Base-by-base conservation (phyloP, 495 filamentous ascomycete species). In the Tuber brumale region DNA sequence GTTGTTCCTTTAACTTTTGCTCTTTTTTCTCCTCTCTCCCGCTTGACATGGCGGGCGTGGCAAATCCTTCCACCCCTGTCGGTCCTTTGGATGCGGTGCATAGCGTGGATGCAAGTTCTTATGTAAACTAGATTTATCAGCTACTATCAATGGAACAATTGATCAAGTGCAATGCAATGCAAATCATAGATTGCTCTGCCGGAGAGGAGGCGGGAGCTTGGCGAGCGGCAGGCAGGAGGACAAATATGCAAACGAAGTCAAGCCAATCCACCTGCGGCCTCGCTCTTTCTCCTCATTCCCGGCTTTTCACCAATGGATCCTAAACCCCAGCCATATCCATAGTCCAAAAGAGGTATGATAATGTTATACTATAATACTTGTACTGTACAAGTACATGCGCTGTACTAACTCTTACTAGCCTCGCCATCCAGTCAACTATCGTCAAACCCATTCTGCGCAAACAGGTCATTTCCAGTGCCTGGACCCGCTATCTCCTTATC, bases 401-500 rank as follows among this genome's bases (percentile, higher is more conserved):
- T 2, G 12, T 46, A 61, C 93, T 93, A 97, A 37, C 93, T 94
- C 81, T 90, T 86, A 80, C 90, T 91, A 14, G 92, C 93, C 19
- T 94, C 94, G 0, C 93, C 93, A 84, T 97, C 94, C 76, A 97
- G 84, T 89, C 88, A 92, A 18, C 81, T 84, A 37, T 85, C 84
- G 81, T 93, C 85, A 77, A 96, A 96, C 74, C 88, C 83, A 9
- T 82, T 74, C 73, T 88, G 80, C 3, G 86, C 85, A 79, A 97
- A 97, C 84, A 94, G 95, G 0, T 87, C 82, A 86, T 88, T 97
- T 2, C 90, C 86, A 0, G 87, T 84, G 39, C 80, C 79, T 0
- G 94, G 92, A 82, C 96, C 89, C n/a, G 93, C 85, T 1, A 93
- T 88, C 3, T 92, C 93, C 7, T 92, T 87, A 81, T 97, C 97